These are phyloP conservation scores for Ceratocystiopsis brevicomis DNA, from an alignment of 2,329 filamentous ascomycete genomes.

Conservation along the genomic window DNA sequence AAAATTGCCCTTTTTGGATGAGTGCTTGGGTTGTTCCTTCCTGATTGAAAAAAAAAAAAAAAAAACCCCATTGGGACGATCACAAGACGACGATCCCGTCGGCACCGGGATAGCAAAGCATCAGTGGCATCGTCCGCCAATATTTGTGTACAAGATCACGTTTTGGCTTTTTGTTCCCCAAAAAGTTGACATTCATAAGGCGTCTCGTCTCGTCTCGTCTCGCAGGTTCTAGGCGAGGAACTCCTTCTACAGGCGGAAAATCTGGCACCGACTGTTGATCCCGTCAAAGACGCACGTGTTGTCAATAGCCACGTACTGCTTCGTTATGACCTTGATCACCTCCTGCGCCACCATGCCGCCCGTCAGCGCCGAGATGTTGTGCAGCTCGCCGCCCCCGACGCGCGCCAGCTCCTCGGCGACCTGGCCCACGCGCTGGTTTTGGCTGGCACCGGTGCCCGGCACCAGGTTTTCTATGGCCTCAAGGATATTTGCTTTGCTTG, in stretches of 20 bases:
- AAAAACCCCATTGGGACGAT: no score
- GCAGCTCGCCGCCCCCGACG: slow-evolving; percentile 67
- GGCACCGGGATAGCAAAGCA: no score
- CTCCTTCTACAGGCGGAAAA: slow-evolving; percentile 29
- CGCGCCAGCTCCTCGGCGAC: slow-evolving; percentile 51
- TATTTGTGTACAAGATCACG: no score
- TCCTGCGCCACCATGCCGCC: slow-evolving; percentile 96
- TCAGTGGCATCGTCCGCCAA: no score
- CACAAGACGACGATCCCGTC: no score
- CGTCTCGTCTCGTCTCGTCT: no score
- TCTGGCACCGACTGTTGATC: slow-evolving; percentile 41
- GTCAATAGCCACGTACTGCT: slow-evolving; percentile 53
- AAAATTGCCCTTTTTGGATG: no score
- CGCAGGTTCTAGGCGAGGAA: background rate
- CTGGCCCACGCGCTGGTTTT: slow-evolving; percentile 30
- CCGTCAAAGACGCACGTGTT: slow-evolving; percentile 56
- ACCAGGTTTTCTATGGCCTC: slow-evolving; percentile 22
- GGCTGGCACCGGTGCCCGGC: slow-evolving; percentile 21
- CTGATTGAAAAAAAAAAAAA: no score
- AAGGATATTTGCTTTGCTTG: slow-evolving; percentile 35
- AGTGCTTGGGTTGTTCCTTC: no score
- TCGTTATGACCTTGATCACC: slow-evolving; percentile 72
- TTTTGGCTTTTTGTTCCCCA: no score
- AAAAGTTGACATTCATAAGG: background rate
- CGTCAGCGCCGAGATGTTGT: slow-evolving; percentile 74